A percentile compares a stretch with the other conserved stretches of the same genome.
Evolutionary conservation across 768 basidiomycete genomes (phyloP).

Genomic region (Terana coerulea): DNA sequence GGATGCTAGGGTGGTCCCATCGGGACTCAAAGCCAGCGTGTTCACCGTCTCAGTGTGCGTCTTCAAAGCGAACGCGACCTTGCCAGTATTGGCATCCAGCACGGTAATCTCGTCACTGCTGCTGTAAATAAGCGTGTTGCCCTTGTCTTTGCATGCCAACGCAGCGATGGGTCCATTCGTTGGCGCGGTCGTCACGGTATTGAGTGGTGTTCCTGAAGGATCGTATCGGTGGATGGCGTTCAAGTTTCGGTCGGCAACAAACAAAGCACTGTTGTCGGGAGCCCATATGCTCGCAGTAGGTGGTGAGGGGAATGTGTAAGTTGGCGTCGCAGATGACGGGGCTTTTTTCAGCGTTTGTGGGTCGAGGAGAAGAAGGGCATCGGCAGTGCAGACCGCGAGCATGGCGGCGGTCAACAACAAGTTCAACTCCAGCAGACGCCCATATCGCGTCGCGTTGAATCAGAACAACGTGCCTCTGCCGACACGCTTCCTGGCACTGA

Average conservation of each 20-base stretch:
- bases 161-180: conserved; percentile 23
- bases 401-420: conserved; percentile 29
- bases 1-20: conserved; percentile 52
- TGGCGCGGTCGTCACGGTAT: conserved; percentile 36
- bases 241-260: conserved; percentile 46
- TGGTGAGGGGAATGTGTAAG: conserved; percentile 30
- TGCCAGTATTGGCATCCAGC: conserved; percentile 43
- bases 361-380: conserved; percentile 47
- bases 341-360: conserved; percentile 42
- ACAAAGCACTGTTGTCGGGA: conserved; percentile 50
- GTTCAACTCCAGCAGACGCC: background rate
- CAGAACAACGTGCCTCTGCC: too few relatives aligned
- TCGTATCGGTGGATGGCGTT: conserved; percentile 52
- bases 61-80: conserved; percentile 45
- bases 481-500: too few relatives aligned
- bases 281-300: conserved; percentile 52
- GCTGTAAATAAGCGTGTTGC: conserved; percentile 44
- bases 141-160: conserved; percentile 32
- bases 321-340: conserved; percentile 34
- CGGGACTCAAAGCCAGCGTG: conserved; percentile 56
- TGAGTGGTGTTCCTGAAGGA: conserved; percentile 39
- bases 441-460: background rate
- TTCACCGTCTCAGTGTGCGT: conserved; percentile 48
- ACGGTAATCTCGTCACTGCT: conserved; percentile 43
- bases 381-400: conserved; percentile 52